phyloP scores from a whole-genome alignment of 495 filamentous ascomycete species.

The Schizothecium vesticola region DNA sequence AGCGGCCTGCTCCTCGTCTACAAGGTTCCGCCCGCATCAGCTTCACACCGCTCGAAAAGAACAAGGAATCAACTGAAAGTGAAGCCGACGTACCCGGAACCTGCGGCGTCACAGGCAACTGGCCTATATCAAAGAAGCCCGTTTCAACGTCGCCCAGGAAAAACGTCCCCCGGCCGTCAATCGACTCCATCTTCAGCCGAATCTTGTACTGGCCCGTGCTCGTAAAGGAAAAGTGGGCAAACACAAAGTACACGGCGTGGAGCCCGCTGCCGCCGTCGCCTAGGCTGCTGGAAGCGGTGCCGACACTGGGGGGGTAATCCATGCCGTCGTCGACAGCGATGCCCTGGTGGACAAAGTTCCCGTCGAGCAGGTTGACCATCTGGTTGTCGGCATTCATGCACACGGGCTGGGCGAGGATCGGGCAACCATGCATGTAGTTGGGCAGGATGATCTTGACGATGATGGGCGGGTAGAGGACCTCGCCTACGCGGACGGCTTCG shows the following conservation, averaged over 20 bases:
- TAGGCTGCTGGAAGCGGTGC: too few relatives aligned
- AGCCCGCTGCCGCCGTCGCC: too few relatives aligned
- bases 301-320: background rate
- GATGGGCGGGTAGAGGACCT: background rate
- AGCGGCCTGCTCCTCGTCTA: background rate
- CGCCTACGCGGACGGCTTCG: background rate
- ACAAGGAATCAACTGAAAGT: background rate
- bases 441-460: background rate
- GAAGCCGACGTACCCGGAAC: background rate
- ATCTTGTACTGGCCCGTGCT: background rate
- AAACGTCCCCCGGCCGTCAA: background rate
- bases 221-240: background rate
- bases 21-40: background rate
- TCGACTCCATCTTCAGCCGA: background rate
- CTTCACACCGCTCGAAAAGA: background rate
- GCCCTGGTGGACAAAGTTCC: background rate
- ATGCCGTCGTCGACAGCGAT: background rate
- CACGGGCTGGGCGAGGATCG: background rate
- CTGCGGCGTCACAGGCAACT: background rate
- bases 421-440: too few relatives aligned
- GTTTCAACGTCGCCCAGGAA: background rate
- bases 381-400: background rate
- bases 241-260: background rate
- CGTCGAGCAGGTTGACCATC: background rate
- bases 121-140: background rate